Conservation (phyloP, 768 basidiomycete genomes). For the Aureoboletus auriporus region DNA sequence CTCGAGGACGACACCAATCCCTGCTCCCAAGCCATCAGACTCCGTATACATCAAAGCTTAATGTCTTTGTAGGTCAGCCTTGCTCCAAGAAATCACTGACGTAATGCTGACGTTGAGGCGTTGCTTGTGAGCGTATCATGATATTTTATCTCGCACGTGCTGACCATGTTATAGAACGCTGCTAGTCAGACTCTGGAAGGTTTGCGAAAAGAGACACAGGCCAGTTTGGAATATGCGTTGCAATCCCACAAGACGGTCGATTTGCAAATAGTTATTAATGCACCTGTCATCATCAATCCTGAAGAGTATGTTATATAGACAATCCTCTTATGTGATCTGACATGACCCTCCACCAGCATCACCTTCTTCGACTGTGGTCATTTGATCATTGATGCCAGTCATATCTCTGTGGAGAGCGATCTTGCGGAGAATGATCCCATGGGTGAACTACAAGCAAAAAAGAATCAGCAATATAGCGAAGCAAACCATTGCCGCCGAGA, state of each 20-base stretch:
- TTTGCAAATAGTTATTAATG: slow-evolving; percentile 93
- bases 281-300: slow-evolving; percentile 94
- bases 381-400: slow-evolving; percentile 92
- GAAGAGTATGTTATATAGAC: slow-evolving; percentile 71
- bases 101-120: no score
- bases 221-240: slow-evolving; percentile 89
- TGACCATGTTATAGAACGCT: no score
- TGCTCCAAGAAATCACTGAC: not conserved
- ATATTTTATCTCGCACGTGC: no score
- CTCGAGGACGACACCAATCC: slow-evolving; percentile 79
- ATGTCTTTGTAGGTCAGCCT: slow-evolving; percentile 83
- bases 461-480: slow-evolving; percentile 78
- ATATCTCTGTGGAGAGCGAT: slow-evolving; percentile 90
- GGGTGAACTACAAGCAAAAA: slow-evolving; percentile 74
- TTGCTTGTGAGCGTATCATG: no score
- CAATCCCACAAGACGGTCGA: slow-evolving; percentile 95
- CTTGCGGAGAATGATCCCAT: slow-evolving; percentile 81
- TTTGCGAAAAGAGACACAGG: slow-evolving; percentile 88
- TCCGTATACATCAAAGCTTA: slow-evolving; percentile 80
- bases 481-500: slow-evolving; percentile 85
- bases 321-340: slow-evolving; percentile 17
- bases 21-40: slow-evolving; percentile 80
- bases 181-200: no score
- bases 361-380: slow-evolving; percentile 75
- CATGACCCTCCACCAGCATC: slow-evolving; percentile 47